phyloP scores from a whole-genome alignment of 1,284 basidiomycete genomes.

The Phenoliferia sp. region DNA sequence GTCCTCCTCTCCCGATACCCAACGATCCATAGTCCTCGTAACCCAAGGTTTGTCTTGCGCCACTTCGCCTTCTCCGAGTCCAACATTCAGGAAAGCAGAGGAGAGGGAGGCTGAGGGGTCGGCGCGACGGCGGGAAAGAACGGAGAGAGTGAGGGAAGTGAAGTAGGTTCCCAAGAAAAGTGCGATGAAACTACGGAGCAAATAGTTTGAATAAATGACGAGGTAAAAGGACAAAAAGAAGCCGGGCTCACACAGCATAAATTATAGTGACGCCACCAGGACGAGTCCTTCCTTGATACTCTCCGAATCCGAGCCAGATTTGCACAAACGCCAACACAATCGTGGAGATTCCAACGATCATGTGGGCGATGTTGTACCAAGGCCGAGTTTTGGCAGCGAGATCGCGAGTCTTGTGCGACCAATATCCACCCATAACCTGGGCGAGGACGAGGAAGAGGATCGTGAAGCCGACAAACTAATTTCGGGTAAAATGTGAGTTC shows the following conservation, averaged over 20 bases:
- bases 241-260: neutral
- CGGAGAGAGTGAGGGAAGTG: neutral
- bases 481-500: neutral
- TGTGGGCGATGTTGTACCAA: neutral
- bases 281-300: neutral
- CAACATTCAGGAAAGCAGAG: neutral
- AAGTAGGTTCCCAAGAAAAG: neutral
- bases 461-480: constrained; percentile 6
- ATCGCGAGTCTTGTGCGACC: neutral
- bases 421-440: constrained; percentile 2
- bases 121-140: neutral
- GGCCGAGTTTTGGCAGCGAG: neutral
- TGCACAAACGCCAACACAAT: neutral
- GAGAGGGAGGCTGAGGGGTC: neutral
- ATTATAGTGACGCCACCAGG: neutral
- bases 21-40: neutral
- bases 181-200: neutral
- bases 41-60: neutral
- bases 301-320: constrained; percentile 1
- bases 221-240: neutral
- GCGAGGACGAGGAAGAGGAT: neutral
- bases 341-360: constrained; percentile 2
- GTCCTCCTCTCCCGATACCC: neutral
- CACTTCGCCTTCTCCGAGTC: neutral
- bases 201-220: neutral